A percentile compares a stretch with the other conserved stretches of the same genome.
Conservation (phyloP, 768 basidiomycete genomes). For the Astraeus odoratus region DNA sequence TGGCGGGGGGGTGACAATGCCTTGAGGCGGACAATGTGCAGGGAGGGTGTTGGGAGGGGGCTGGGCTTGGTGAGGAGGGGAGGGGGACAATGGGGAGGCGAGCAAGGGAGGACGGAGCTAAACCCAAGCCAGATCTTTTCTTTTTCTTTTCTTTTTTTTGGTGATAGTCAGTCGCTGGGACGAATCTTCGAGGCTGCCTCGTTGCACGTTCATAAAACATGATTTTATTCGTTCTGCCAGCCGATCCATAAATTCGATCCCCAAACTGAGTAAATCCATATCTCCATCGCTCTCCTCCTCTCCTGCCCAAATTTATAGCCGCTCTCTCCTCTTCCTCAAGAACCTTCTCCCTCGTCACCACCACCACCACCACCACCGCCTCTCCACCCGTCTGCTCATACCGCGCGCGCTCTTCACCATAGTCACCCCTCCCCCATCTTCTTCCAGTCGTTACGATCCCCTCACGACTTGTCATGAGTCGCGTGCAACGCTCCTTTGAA, state of each 20-base stretch:
- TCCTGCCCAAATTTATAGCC: background rate
- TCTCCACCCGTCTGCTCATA: background rate
- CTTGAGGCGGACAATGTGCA: background rate
- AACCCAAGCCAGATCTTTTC: too few species aligned
- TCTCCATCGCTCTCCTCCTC: background rate
- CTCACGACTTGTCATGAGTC: conserved; percentile 31
- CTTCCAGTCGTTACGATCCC: conserved; percentile 21
- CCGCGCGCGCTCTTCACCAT: conserved; percentile 6
- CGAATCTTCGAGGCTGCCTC: too few species aligned
- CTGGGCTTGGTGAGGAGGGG: too few species aligned
- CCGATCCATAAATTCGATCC: too few species aligned
- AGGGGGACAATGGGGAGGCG: too few species aligned
- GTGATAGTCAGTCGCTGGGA: too few species aligned
- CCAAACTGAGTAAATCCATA: too few species aligned
- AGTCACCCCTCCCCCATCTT: conserved; percentile 2
- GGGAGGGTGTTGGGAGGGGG: background rate
- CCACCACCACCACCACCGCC: too few species aligned
- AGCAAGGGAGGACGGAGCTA: too few species aligned
- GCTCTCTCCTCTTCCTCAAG: background rate
- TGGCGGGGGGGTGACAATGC: too few species aligned
- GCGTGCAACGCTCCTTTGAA: conserved; percentile 33
- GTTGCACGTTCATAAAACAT: background rate
- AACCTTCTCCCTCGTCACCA: background rate
- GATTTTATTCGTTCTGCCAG: background rate
- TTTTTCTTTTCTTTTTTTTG: too few species aligned